phyloP scores from a whole-genome alignment of 2,329 filamentous ascomycete genomes.

The Triangularia setosa region DNA sequence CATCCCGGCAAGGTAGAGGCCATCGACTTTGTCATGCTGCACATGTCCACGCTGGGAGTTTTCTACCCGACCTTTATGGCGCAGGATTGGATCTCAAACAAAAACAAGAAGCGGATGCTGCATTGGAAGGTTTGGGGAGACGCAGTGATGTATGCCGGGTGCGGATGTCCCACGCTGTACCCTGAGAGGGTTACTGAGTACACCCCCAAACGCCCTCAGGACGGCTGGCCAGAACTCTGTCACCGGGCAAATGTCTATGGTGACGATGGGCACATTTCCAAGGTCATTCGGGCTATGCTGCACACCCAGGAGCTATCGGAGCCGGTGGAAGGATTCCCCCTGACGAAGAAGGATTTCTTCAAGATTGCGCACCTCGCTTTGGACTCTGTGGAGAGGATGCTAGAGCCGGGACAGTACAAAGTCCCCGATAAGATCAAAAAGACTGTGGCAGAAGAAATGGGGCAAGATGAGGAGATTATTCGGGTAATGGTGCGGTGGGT shows the following conservation, averaged over 20 bases:
- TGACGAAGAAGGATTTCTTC: not conserved
- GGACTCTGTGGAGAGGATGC: slow-evolving; percentile 6
- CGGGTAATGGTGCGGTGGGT: too few relatives aligned
- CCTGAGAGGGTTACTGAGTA: slow-evolving; percentile 4
- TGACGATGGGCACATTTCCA: slow-evolving; percentile 6
- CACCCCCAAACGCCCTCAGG: not conserved
- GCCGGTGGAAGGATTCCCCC: not conserved
- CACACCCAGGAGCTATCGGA: not conserved
- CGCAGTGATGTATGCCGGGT: slow-evolving; percentile 11
- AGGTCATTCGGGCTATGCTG: slow-evolving; percentile 4
- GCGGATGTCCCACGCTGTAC: slow-evolving; percentile 4
- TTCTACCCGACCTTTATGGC: slow-evolving; percentile 10
- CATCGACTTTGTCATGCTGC: slow-evolving; percentile 10
- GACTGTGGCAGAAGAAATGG: too few relatives aligned
- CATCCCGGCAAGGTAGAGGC: slow-evolving; percentile 3
- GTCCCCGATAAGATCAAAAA: too few relatives aligned
- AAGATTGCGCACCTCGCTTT: slow-evolving; percentile 12
- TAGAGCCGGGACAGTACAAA: not conserved
- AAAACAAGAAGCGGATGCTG: slow-evolving; percentile 11
- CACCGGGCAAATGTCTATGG: not conserved
- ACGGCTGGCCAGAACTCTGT: slow-evolving; percentile 11
- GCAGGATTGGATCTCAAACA: slow-evolving; percentile 9
- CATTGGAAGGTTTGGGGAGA: not conserved
- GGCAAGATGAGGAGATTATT: too few relatives aligned
- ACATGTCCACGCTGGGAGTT: slow-evolving; percentile 1